phyloP scores from a whole-genome alignment of 495 filamentous ascomycete genomes.

The Trichoderma asperelloides region DNA sequence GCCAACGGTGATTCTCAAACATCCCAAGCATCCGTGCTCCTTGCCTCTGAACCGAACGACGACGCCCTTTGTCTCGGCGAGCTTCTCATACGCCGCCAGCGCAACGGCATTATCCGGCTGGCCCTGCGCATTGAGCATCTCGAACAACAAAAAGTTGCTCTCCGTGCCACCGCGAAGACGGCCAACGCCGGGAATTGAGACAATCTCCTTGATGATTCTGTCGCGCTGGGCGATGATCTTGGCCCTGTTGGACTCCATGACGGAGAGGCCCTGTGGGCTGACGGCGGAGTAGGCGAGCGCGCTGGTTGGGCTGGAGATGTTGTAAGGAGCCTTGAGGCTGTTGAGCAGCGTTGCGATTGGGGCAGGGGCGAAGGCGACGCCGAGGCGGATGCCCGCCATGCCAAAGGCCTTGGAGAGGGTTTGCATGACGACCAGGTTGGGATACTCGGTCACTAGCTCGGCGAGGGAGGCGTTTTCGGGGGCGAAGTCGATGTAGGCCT shows the following conservation, averaged over 20 bases:
- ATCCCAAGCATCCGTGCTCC: slow-evolving; percentile 81
- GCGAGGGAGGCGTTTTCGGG: slow-evolving; percentile 59
- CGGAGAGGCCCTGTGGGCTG: slow-evolving; percentile 49
- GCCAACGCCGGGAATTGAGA: slow-evolving; percentile 68
- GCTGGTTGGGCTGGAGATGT: slow-evolving; percentile 77
- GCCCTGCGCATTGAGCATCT: slow-evolving; percentile 67
- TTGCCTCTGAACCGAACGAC: slow-evolving; percentile 91
- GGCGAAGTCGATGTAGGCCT: slow-evolving; percentile 95
- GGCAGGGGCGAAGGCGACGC: slow-evolving; percentile 51
- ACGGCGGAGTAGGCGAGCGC: slow-evolving; percentile 71
- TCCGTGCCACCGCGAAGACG: slow-evolving; percentile 67
- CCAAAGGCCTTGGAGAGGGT: slow-evolving; percentile 95
- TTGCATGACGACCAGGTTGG: slow-evolving; percentile 98
- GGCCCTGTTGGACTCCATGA: slow-evolving; percentile 60
- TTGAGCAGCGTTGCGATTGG: slow-evolving; percentile 66
- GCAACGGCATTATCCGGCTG: slow-evolving; percentile 71
- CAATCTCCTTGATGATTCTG: slow-evolving; percentile 62
- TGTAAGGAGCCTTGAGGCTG: slow-evolving; percentile 90
- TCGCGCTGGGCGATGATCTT: slow-evolving; percentile 69
- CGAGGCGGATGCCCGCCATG: slow-evolving; percentile 79
- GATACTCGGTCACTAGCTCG: slow-evolving; percentile 87
- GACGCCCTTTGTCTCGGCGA: slow-evolving; percentile 83
- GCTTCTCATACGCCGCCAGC: slow-evolving; percentile 64
- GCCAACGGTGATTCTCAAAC: slow-evolving; percentile 84
- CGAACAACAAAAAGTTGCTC: slow-evolving; percentile 85